Evolutionary conservation across 306 rosid species (phyloP), one percentile per base, ranked within the genome.

Genomic region (Sindora glabra): DNA sequence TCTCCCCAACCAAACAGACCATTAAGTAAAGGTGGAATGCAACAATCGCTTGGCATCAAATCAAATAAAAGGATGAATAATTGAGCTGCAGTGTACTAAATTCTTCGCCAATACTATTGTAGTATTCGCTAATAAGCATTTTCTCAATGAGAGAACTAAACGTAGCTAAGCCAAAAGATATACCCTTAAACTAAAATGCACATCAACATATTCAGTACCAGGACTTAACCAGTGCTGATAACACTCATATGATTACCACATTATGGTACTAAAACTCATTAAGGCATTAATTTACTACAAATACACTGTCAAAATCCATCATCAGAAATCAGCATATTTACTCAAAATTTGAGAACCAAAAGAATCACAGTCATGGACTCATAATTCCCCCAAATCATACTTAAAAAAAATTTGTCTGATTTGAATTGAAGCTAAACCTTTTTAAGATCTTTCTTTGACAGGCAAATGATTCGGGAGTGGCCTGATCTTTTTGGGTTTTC

Each of bases 391-490:
- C 17, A 40, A 40, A 40, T 4, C 15, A 69, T 15, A 10, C 25
- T 1, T 22, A 7, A 27, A 14, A 56, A 34, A 39, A 32, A 17
- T 29, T 2, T n/a, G 2, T 36, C 24, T 2, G 65, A 19, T 2
- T 50, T 22, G 51, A 47, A 60, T 27, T 51, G 33, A 53, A 13
- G 11, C 57, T 47, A n/a, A 59, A 81, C 94, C 89, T 77, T 59
- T 2, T 37, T 12, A 32, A 18, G 42, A 53, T 51, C 44, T 38
- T 60, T 77, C 37, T 60, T 56, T 48, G 83, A 59, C 72, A 62
- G 49, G 71, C 77, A 79, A 48, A 71, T 57, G 60, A 62, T 33
- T 68, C 70, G 63, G 47, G 68, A 51, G 68, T 59, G 48, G 17
- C 39, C 66, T 32, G 62, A 29, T 47, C 52, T 62, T 37, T 44